Evolutionary conservation across 208 protist genomes (phyloP).

Genomic region (Vickermania ingenoplastis): DNA sequence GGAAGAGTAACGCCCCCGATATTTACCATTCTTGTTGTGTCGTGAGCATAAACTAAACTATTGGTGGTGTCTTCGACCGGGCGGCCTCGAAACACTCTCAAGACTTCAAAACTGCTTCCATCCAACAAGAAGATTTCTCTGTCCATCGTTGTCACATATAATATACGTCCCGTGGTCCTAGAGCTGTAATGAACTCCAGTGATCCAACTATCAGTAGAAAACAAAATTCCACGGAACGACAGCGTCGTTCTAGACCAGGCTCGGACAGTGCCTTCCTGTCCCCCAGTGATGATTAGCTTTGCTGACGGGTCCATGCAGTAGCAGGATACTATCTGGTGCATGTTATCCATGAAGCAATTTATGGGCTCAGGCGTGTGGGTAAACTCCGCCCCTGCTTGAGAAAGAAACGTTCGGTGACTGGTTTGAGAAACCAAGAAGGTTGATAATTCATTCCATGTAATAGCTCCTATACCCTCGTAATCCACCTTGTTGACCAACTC

Average conservation of each 20-base stretch:
- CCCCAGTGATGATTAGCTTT: constrained; percentile 58
- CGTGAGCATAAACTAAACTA: constrained; percentile 51
- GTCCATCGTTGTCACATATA: constrained; percentile 66
- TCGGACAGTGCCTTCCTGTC: constrained; percentile 58
- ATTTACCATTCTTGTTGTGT: constrained; percentile 38
- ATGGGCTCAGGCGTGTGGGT: constrained; percentile 21
- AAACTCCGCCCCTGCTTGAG: constrained; percentile 37
- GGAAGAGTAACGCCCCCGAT: constrained; percentile 34
- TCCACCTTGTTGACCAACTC: constrained; percentile 65
- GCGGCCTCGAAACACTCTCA: constrained; percentile 57
- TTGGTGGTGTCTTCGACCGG: constrained; percentile 29
- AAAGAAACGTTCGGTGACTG: constrained; percentile 41
- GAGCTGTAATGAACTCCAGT: constrained; percentile 61
- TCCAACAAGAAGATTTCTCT: constrained; percentile 57
- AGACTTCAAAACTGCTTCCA: constrained; percentile 52
- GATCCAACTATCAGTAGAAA: constrained; percentile 55
- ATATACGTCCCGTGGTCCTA: constrained; percentile 17
- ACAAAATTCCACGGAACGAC: constrained; percentile 44
- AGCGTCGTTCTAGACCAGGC: constrained; percentile 52
- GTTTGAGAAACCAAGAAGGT: constrained; percentile 67
- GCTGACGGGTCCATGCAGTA: constrained; percentile 29
- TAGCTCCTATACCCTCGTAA: constrained; percentile 47
- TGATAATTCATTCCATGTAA: constrained; percentile 70
- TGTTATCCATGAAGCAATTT: constrained; percentile 11
- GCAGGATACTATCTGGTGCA: constrained; percentile 26